Conservation (phyloP, 2,329 filamentous ascomycete species). For the Zymoseptoria pseudotritici region DNA sequence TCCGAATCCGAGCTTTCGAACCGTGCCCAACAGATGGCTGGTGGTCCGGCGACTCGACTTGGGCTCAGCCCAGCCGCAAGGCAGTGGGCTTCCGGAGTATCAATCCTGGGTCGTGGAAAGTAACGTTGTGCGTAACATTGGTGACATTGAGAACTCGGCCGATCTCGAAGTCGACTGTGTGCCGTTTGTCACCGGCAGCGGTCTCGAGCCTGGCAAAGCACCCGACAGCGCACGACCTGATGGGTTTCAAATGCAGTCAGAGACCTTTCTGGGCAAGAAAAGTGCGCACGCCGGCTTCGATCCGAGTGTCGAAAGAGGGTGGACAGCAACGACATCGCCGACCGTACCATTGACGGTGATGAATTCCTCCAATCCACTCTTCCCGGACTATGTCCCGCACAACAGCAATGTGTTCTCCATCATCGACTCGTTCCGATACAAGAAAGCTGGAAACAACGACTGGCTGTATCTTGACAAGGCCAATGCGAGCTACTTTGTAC, state of each 20-base stretch:
- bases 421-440: slow-evolving; percentile 4
- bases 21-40: slow-evolving; percentile 7
- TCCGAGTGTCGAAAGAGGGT: background rate
- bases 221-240: background rate
- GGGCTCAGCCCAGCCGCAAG: background rate
- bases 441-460: background rate
- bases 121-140: slow-evolving; percentile 4
- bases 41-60: slow-evolving; percentile 5
- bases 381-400: slow-evolving; percentile 6
- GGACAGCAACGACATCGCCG: background rate
- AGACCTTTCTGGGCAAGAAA: slow-evolving; percentile 4
- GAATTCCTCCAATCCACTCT: slow-evolving; percentile 6
- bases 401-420: slow-evolving; percentile 7
- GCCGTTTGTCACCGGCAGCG: slow-evolving; percentile 1
- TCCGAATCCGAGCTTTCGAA: slow-evolving; percentile 4
- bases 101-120: slow-evolving; percentile 8
- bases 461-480: slow-evolving; percentile 3
- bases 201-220: too few species aligned
- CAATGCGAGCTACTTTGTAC: slow-evolving; percentile 6
- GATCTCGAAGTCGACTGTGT: slow-evolving; percentile 8
- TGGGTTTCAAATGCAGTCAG: background rate
- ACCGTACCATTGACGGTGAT: slow-evolving; percentile 1
- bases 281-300: background rate
- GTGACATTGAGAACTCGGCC: slow-evolving; percentile 1
- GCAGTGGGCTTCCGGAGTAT: background rate